Evolutionary conservation across 1,139 yeast genomes (phyloP), one percentile per base, ranked within the genome.

Genomic region (Meyerozyma elateridarum): DNA sequence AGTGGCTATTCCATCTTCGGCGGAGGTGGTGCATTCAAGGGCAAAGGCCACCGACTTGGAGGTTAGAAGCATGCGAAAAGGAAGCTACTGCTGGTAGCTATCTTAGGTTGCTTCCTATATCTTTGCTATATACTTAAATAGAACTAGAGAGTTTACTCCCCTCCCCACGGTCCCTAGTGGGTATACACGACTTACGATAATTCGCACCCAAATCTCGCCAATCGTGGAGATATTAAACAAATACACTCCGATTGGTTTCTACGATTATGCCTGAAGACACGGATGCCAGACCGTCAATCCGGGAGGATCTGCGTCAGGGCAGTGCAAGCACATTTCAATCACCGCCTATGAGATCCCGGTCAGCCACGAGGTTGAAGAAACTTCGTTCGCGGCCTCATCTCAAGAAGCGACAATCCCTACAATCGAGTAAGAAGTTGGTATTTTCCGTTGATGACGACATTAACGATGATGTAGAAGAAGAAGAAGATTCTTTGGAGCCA

Each of bases 371-470:
- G 25, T 27, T 48, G 28, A 47, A 46, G 36, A 54, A 44, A 30
- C 36, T 34, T 37, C 49, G 48, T 37, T 46, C 52, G 30, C 46
- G 46, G 29, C 54, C 52, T 8, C 52, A 41, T 20, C 38, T 24
- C 11, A 17, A 18, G 16, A 37, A 32, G 29, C 29, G 38, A 11
- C 22, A 22, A 15, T 20, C 31, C 37, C 29, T 43, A 38, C 15
- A 27, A 18, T 32, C 30, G 46, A 8, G 44, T 52, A 2, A 47
- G 52, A 64, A 62, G 37, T 48, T 63, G 26, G 60, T 81, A 2
- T 82, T 76, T 48, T 76, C 84, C 17, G 91, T 84, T 0, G 95
- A 85, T 52, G 94, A 85, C 51, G 85, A 80, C 39, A 57, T 64
- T 15, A 51, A 52, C 45, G 81, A 59, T 30, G 84, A 76, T 37